phyloP scores from a whole-genome alignment of 2,329 filamentous ascomycete species.

The Fusarium pininemorale region DNA sequence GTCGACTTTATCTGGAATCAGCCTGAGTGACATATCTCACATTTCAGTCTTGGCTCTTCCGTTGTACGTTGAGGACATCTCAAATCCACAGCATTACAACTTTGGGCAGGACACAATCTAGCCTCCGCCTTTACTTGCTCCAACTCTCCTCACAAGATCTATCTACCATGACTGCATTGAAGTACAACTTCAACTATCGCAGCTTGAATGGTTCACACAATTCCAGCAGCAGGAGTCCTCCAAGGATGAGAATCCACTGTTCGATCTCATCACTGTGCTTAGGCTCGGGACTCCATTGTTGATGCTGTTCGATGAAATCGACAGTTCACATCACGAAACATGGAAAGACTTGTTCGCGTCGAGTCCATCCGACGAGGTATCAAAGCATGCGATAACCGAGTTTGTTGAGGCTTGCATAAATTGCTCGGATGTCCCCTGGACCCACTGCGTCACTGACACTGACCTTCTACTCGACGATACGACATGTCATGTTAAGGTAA shows the following conservation, averaged over 20 bases:
- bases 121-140: fast-evolving
- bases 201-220: fast-evolving
- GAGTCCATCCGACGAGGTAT: fast-evolving
- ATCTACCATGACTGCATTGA: not conserved
- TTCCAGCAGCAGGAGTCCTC: fast-evolving
- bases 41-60: not conserved
- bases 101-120: fast-evolving
- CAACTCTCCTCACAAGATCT: not conserved
- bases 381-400: fast-evolving
- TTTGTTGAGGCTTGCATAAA: fast-evolving
- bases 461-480: not conserved
- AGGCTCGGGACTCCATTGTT: fast-evolving
- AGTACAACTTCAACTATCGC: not conserved
- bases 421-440: fast-evolving
- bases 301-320: not conserved
- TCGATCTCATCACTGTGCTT: fast-evolving
- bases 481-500: fast-evolving
- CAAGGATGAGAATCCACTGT: not conserved
- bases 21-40: not conserved
- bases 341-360: fast-evolving
- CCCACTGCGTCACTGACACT: fast-evolving
- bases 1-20: fast-evolving
- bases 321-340: not conserved
- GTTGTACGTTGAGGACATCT: not conserved
- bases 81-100: not conserved